phyloP scores from a whole-genome alignment of 176 grass and related monocot species.

The Carex myosuroides region DNA sequence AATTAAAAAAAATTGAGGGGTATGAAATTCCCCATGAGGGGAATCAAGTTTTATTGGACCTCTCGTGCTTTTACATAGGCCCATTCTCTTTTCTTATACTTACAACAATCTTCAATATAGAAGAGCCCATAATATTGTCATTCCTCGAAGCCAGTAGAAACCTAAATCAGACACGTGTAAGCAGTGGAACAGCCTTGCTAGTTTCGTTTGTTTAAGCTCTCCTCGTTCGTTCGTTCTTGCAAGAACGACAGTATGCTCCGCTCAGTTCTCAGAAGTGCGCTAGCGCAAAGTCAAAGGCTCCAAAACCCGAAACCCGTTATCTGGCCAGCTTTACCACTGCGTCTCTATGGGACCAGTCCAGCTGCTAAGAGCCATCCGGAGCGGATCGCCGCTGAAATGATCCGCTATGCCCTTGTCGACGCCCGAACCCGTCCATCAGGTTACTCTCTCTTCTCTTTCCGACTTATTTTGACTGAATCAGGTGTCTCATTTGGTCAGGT shows the following conservation, averaged over 20 bases:
- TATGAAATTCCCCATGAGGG: too few species aligned
- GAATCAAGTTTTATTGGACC: too few species aligned
- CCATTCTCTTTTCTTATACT: too few species aligned
- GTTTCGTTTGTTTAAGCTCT: background rate
- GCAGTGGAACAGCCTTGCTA: background rate
- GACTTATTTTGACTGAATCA: background rate
- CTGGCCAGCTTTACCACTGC: background rate
- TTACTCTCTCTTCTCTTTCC: background rate
- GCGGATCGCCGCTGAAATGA: slow-evolving; percentile 66
- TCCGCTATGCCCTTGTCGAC: slow-evolving; percentile 62
- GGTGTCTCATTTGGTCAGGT: background rate
- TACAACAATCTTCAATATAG: too few species aligned
- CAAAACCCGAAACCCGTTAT: slow-evolving; percentile 9
- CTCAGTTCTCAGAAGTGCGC: slow-evolving; percentile 10
- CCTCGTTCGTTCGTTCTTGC: background rate
- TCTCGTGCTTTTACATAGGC: too few species aligned
- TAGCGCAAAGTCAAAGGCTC: slow-evolving; percentile 5
- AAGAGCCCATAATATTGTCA: too few species aligned
- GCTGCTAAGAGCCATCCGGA: slow-evolving; percentile 31
- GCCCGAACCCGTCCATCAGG: slow-evolving; percentile 50
- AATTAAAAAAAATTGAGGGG: too few species aligned
- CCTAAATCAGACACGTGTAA: background rate
- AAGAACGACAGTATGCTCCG: slow-evolving; percentile 8
- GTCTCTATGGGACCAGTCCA: background rate
- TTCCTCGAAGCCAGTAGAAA: too few species aligned